Evolutionary conservation across 352 stramenopile genomes (phyloP), one percentile per base, ranked within the genome.

Genomic region (Pythium phragmiticola): DNA sequence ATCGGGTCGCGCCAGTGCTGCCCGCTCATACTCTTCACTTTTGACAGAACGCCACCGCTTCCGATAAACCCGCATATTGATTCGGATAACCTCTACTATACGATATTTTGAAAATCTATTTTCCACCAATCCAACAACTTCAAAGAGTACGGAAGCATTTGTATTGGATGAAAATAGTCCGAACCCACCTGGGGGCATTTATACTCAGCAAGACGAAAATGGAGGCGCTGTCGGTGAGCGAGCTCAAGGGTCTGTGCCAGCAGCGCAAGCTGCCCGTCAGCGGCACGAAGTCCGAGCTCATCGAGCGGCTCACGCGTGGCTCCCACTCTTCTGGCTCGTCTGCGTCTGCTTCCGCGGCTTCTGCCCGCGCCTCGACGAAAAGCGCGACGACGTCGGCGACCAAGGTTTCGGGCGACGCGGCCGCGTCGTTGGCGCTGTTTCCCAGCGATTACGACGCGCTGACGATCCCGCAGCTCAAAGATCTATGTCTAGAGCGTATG

Each of bases 1-100:
- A 70, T 70, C 50, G 64, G 64, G 46, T 70, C 64, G 47, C 64
- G 57, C 64, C 64, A 70, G 37, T 70, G 57, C 64, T 30, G 16
- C 6, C 28, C 16, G 21, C 34, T 56, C 63, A 63, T 62, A 6
- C 26, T 56, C 26, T 30, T 30, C 26, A 30, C 26, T 3, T 30
- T 30, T 30, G 26, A 5, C 26, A 30, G 26, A 30, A 30, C 26
- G 13, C 46, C 16, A 34, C 46, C 21, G 7, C 8, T 12, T 34
- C 9, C 16, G 13, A 46, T 4, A 16, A 46, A 8, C 39, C 39
- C 14, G 39, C 17, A 46, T 39, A 12, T 39, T 13, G 7, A 52
- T 52, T 54, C 26, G 8, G 13, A 16, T 0, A 12, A 54, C 48
- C 48, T 54, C 48, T 14, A 41, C 16, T 54, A 54, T 11, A 54